These are phyloP conservation scores for Gentiana macrophylla DNA, from an alignment of 257 asterid genomes.

Conservation along the genomic window DNA sequence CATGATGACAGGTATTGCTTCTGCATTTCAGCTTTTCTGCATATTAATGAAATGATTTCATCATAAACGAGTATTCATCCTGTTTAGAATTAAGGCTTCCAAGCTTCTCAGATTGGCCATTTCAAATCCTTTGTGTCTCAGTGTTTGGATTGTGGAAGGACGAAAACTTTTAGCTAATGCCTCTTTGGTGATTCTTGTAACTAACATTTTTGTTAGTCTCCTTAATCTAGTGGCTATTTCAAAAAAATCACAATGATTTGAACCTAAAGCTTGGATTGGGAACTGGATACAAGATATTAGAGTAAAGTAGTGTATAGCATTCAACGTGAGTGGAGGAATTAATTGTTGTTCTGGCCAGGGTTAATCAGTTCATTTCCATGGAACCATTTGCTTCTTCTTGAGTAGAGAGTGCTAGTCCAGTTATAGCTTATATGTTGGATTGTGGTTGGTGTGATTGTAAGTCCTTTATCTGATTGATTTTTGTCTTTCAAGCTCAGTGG, in stretches of 20 bases:
- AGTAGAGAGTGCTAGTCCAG: not conserved
- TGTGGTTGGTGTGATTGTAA: too few species aligned
- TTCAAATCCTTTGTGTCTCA: not conserved
- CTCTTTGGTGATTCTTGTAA: too few species aligned
- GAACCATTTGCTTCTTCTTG: not conserved
- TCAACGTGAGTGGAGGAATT: not conserved
- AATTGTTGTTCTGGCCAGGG: not conserved
- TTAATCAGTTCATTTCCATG: not conserved
- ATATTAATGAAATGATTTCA: too few species aligned
- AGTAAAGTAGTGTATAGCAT: not conserved
- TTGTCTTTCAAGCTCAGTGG: conserved; percentile 44
- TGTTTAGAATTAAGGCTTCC: too few species aligned
- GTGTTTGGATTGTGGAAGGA: not conserved
- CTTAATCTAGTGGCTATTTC: not conserved
- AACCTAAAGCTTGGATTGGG: not conserved
- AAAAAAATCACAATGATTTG: not conserved
- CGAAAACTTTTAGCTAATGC: too few species aligned
- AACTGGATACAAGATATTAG: not conserved
- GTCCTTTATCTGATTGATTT: not conserved
- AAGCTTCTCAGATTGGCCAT: too few species aligned
- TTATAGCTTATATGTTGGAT: not conserved
- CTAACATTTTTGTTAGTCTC: not conserved
- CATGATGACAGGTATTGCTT: conserved; percentile 80
- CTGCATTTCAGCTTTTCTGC: not conserved
- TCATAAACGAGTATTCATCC: too few species aligned